Percentiles rank a stretch among this genome's conserved stretches.
phyloP scores from a whole-genome alignment of 2,329 filamentous ascomycete genomes.

The Seiridium cupressi region DNA sequence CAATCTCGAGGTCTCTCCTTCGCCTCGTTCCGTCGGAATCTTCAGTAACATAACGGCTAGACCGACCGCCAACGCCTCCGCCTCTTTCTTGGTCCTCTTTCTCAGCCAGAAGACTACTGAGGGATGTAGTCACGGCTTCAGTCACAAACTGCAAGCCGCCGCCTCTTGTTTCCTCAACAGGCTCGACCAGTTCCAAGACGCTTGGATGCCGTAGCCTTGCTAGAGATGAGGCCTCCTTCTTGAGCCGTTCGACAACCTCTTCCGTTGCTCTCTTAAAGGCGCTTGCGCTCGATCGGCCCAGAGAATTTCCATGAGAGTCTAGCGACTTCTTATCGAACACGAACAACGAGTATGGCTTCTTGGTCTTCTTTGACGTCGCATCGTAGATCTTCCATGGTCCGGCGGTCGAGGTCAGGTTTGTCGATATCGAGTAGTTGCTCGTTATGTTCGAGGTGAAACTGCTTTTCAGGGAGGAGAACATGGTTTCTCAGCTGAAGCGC shows the following conservation, averaged over 20 bases:
- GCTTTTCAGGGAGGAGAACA: slow-evolving; percentile 95
- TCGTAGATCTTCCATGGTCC: slow-evolving; percentile 98
- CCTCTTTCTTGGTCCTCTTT: slow-evolving; percentile 83
- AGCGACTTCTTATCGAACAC: slow-evolving; percentile 89
- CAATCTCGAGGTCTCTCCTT: slow-evolving; percentile 83
- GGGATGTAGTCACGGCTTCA: slow-evolving; percentile 84
- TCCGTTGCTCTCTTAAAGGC: slow-evolving; percentile 80
- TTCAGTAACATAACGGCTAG: slow-evolving; percentile 79
- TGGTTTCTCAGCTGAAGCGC: slow-evolving; percentile 41
- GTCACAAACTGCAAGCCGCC: slow-evolving; percentile 96
- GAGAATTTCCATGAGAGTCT: slow-evolving; percentile 63
- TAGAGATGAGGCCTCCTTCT: slow-evolving; percentile 86
- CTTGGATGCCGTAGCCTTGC: slow-evolving; percentile 88
- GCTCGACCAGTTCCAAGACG: slow-evolving; percentile 88
- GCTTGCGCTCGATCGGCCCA: slow-evolving; percentile 62
- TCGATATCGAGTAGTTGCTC: slow-evolving; percentile 82
- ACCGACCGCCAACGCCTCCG: slow-evolving; percentile 65
- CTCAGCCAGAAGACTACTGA: slow-evolving; percentile 77
- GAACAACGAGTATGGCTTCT: slow-evolving; percentile 86
- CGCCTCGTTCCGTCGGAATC: slow-evolving; percentile 71
- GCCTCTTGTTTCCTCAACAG: slow-evolving; percentile 88
- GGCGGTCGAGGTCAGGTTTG: slow-evolving; percentile 72
- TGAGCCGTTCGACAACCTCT: slow-evolving; percentile 86
- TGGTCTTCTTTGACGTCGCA: slow-evolving; percentile 93
- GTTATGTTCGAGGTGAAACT: slow-evolving; percentile 88